Base-by-base conservation (phyloP, 345 rosid species). In the Salix dunnii region DNA sequence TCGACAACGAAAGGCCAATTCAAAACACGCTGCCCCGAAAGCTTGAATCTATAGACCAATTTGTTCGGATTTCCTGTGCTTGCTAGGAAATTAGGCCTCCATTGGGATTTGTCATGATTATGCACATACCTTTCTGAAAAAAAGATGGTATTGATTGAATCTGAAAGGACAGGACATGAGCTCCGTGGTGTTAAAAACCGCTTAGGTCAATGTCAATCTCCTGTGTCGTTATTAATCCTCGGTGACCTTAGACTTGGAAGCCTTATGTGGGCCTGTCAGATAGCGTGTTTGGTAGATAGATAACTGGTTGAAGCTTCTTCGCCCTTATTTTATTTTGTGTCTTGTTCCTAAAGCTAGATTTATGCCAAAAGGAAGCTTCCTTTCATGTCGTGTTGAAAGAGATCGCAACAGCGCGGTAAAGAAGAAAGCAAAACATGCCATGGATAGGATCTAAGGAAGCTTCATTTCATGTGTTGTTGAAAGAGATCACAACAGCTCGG, bases 391-490 rank as follows among this genome's bases (percentile, higher is more conserved):
- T 8, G 12, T 53, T 53, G 27, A 53, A 53, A 53, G 27, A 7
- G 61, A 2, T 53, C 61, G 21, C 61, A 53, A 53, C 7, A 53
- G 61, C 27, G 21, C 61, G 2, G 2, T 21, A 53, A 2, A 53
- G 61, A 53, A 53, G 61, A 53, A 21, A 53, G 61, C 7, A 70
- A 5, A 33, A 10, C 23, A 33, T 55, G 51, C 2, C 12, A 72
- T 73, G 78, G 90, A 77, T 53, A 63, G 79, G 77, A 21, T 64
- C 30, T 61, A 28, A 65, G 7, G 68, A 31, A 63, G 38, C 25
- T 33, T 65, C 42, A 25, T 36, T 66, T 33, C 40, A 0, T 18
- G 40, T 14, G 35, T n/a, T 9, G 14, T n/a, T 58, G 28, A 58
- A 58, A 58, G 28, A 9, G 62, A 3, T 58, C 62, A 55, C 62